These are phyloP conservation scores for Hemileccinum rubropunctum DNA, from an alignment of 768 basidiomycete species.

Conservation along the genomic window DNA sequence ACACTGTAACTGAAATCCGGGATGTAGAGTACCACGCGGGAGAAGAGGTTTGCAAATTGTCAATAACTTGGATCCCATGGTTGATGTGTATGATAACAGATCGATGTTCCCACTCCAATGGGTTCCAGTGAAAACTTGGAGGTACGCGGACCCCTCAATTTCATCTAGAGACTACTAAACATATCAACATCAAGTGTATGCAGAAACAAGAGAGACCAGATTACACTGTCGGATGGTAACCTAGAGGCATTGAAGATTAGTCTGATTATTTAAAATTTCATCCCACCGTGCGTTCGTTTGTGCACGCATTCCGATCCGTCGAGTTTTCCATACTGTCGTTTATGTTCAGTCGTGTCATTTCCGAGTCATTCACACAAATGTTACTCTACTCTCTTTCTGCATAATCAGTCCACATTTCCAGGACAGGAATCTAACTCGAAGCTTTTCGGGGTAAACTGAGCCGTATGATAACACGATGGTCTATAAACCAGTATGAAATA, in stretches of 20 bases:
- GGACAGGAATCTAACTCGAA: too few relatives aligned
- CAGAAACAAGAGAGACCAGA: constrained; percentile 2
- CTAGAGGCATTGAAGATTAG: not conserved
- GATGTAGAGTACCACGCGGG: not conserved
- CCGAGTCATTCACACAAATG: not conserved
- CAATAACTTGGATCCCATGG: not conserved
- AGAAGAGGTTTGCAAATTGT: constrained; percentile 10
- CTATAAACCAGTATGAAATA: too few relatives aligned
- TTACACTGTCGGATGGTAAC: constrained; percentile 12
- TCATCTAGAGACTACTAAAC: not conserved
- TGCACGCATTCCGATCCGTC: not conserved
- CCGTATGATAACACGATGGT: too few relatives aligned
- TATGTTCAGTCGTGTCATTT: not conserved
- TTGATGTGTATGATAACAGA: constrained; percentile 6
- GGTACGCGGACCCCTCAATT: constrained; percentile 2
- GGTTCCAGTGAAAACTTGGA: not conserved
- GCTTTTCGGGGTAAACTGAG: too few relatives aligned
- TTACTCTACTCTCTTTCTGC: not conserved
- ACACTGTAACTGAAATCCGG: not conserved
- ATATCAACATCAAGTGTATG: not conserved
- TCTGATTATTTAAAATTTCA: not conserved
- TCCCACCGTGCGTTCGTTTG: not conserved
- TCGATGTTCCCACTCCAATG: not conserved
- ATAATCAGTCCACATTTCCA: not conserved
- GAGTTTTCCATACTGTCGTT: not conserved